Evolutionary conservation across 148 eudicot species (phyloP).

Genomic region (Rhododendron vialii): DNA sequence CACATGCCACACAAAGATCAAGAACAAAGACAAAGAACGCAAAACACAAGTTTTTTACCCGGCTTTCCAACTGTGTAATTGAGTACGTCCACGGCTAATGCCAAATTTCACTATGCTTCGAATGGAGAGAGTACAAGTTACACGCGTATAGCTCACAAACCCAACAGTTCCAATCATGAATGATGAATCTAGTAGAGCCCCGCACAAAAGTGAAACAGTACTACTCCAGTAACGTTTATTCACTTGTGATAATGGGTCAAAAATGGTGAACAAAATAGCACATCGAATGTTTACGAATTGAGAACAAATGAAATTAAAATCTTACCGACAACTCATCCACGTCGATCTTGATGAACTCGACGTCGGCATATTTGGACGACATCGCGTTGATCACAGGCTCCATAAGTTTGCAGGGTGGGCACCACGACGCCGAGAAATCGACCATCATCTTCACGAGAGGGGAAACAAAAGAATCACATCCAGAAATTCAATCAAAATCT

Average conservation of each 20-base stretch:
- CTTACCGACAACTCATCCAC: slow-evolving; percentile 77
- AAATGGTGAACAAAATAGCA: background rate
- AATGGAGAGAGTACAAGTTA: background rate
- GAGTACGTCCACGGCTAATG: background rate
- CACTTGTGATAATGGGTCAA: background rate
- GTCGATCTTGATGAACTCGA: slow-evolving; percentile 82
- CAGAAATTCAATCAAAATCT: background rate
- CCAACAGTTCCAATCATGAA: background rate
- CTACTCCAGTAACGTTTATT: background rate
- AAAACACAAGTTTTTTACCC: background rate
- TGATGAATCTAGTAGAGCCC: background rate
- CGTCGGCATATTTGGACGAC: slow-evolving; percentile 55
- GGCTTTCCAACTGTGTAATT: background rate
- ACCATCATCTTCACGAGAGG: slow-evolving; percentile 56
- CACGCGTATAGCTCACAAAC: background rate
- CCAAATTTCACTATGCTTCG: background rate
- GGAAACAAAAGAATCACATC: background rate
- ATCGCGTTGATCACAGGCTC: slow-evolving; percentile 64
- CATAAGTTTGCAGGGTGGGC: slow-evolving; percentile 86
- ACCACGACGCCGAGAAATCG: slow-evolving; percentile 90
- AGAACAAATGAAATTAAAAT: background rate
- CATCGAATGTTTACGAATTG: background rate
- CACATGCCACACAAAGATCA: background rate
- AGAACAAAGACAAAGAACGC: background rate
- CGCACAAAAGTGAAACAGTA: background rate